Evolutionary conservation across 1,139 yeast species (phyloP).

Genomic region (Kodamaea fungicola): DNA sequence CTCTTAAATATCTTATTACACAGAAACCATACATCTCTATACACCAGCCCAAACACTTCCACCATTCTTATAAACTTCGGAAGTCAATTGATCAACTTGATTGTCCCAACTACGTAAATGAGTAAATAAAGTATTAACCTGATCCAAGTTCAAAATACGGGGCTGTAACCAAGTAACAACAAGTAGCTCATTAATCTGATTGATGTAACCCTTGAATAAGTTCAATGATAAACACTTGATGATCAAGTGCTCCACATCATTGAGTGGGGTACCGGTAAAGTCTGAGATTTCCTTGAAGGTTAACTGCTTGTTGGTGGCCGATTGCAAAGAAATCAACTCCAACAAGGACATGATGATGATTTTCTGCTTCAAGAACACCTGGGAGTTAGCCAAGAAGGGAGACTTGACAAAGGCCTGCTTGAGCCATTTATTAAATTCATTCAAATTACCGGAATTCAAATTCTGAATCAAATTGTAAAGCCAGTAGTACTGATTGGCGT

Average conservation of each 20-base stretch:
- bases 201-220: slow-evolving; percentile 80
- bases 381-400: slow-evolving; percentile 58
- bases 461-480: slow-evolving; percentile 65
- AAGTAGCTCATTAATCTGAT: slow-evolving; percentile 77
- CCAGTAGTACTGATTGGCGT: slow-evolving; percentile 60
- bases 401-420: slow-evolving; percentile 36
- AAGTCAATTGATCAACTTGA: slow-evolving; percentile 66
- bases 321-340: slow-evolving; percentile 79
- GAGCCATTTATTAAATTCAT: slow-evolving; percentile 52
- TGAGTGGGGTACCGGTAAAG: slow-evolving; percentile 62
- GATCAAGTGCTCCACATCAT: slow-evolving; percentile 84
- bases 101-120: slow-evolving; percentile 76
- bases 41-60: slow-evolving; percentile 40
- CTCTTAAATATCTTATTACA: too few relatives aligned
- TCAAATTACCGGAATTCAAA: slow-evolving; percentile 76
- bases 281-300: slow-evolving; percentile 69
- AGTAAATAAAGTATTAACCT: slow-evolving; percentile 71
- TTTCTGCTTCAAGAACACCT: slow-evolving; percentile 79
- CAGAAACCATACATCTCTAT: slow-evolving; percentile 8
- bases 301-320: slow-evolving; percentile 70
- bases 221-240: slow-evolving; percentile 88
- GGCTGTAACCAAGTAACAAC: slow-evolving; percentile 95
- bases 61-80: slow-evolving; percentile 34
- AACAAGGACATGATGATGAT: slow-evolving; percentile 88
- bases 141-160: slow-evolving; percentile 77